Evolutionary conservation across 345 rosid species (phyloP).

Genomic region (Sonneratia alba): DNA sequence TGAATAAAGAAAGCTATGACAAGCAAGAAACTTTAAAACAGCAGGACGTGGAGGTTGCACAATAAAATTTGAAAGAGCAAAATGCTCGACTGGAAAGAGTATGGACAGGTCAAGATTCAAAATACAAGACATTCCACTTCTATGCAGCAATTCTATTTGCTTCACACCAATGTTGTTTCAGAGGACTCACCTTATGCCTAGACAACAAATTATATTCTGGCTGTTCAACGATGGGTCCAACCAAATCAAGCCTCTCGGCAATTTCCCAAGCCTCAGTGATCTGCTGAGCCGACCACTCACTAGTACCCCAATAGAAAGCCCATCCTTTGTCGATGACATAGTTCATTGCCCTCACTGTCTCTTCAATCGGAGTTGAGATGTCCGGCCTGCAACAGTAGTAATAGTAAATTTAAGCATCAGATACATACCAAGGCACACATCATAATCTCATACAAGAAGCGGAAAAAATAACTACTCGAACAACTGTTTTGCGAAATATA

Average conservation of each 20-base stretch:
- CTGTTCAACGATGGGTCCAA: slow-evolving; percentile 96
- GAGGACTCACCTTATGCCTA: slow-evolving; percentile 64
- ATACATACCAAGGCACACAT: neutral
- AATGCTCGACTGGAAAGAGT: too few relatives aligned
- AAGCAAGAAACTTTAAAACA: too few relatives aligned
- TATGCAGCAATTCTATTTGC: too few relatives aligned
- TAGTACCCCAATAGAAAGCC: slow-evolving; percentile 99
- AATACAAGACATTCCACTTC: too few relatives aligned
- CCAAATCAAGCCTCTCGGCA: slow-evolving; percentile 73
- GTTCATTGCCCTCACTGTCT: slow-evolving; percentile 95
- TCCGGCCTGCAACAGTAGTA: slow-evolving; percentile 55
- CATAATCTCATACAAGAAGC: too few relatives aligned
- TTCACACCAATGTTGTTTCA: too few relatives aligned
- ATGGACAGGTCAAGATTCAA: too few relatives aligned
- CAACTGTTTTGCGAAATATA: too few relatives aligned
- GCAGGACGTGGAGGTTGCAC: too few relatives aligned
- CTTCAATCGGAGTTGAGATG: slow-evolving; percentile 74
- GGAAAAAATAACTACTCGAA: too few relatives aligned
- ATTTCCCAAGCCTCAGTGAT: slow-evolving; percentile 95
- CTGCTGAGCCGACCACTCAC: slow-evolving; percentile 98
- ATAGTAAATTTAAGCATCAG: slow-evolving; percentile 1
- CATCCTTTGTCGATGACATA: slow-evolving; percentile 90
- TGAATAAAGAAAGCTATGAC: too few relatives aligned
- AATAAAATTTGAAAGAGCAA: too few relatives aligned
- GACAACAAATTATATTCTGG: slow-evolving; percentile 84